Evolutionary conservation across 140 eudicot species (phyloP), one percentile per base, ranked within the genome.

Genomic region (Bidens hawaiensis): DNA sequence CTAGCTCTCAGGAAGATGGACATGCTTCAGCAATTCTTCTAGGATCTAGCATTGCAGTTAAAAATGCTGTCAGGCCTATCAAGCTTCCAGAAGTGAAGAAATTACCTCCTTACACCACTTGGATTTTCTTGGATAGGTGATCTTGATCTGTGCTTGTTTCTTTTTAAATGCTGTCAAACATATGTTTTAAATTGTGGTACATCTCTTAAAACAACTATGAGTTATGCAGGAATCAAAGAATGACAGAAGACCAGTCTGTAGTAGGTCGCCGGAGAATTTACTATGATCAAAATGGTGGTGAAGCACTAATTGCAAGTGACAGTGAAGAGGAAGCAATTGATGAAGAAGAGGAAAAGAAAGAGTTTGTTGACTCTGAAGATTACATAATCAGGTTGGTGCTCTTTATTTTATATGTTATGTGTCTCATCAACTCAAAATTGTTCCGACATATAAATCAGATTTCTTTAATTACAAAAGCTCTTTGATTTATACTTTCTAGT

Each of bases 181-280:
- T 42, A 24, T 74, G 23, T 36, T 21, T 19, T 22, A 28, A 72
- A 38, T 64, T 33, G 6, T 64, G 56, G 40, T 55, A 15, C 15
- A n/a, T 25, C 13, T 59, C 36, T 43, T 34, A 17, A n/a, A 48
- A 9, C 6, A 19, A 69, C 45, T 24, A 48, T 69, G 57, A 47
- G 18, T 51, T 45, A 45, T 73, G 66, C 90, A 93, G 99, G 71
- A 93, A 93, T 65, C 99, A 81, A 65, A 88, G 97, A 79, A 93
- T 93, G 99, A 79, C 95, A 17, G 99, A 88, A 70, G 99, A 93
- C 76, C 99, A 93, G 67, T 93, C 99, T 45, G 97, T 93, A 48
- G 81, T 93, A 13, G 99, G 99, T 64, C 76, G 99, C 41, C 82
- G 97, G 82, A 86, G 99, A 76, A 93, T 93, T 49, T 93, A 93